These are phyloP conservation scores for Cytospora paraplurivora DNA, from an alignment of 2,329 filamentous ascomycete species.

Conservation along the genomic window DNA sequence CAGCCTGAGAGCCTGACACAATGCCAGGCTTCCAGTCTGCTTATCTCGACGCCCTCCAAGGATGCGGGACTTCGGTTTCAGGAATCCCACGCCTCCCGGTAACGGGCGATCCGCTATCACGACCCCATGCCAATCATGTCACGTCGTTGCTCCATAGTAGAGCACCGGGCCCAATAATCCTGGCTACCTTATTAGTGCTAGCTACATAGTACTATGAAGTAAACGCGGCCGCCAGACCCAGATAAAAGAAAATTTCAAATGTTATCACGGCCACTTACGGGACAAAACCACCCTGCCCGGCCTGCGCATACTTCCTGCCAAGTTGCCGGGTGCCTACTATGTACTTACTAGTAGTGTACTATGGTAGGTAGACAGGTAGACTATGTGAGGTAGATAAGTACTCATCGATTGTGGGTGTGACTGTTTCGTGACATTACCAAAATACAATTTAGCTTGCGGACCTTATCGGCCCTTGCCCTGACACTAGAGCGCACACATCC, in stretches of 20 bases:
- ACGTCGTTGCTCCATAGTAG: not conserved
- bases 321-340: too few species aligned
- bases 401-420: too few species aligned
- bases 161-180: not conserved
- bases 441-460: not conserved
- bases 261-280: not conserved
- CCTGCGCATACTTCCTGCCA: not conserved
- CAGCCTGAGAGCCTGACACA: not conserved
- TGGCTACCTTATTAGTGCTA: slow-evolving; percentile 9
- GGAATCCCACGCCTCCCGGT: not conserved
- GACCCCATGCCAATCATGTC: slow-evolving; percentile 11
- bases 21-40: slow-evolving; percentile 7
- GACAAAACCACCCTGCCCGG: too few species aligned
- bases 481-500: not conserved
- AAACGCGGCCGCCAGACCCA: not conserved
- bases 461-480: not conserved
- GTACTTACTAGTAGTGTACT: too few species aligned
- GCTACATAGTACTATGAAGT: not conserved
- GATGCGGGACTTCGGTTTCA: not conserved
- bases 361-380: too few species aligned
- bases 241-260: slow-evolving; percentile 22
- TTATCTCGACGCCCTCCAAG: slow-evolving; percentile 19
- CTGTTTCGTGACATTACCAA: too few species aligned
- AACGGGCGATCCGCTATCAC: slow-evolving; percentile 18
- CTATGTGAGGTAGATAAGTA: too few species aligned